Conservation (phyloP, 2,329 filamentous ascomycete species). For the Neonectria ditissima region DNA sequence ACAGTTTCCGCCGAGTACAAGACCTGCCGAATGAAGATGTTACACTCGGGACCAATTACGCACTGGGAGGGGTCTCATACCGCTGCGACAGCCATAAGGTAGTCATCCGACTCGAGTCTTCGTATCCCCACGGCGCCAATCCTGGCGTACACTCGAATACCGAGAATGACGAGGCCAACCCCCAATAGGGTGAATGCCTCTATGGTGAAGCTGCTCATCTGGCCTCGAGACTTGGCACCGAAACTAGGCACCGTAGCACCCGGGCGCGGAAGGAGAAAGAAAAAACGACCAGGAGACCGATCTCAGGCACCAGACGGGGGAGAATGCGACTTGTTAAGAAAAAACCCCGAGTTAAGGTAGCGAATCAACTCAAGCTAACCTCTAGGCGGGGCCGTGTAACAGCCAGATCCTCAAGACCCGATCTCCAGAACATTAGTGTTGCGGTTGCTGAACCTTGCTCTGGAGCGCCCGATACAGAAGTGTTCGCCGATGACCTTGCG, state of each 20-base stretch:
- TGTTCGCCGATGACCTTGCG: neutral
- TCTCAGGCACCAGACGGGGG: neutral
- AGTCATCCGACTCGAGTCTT: slow-evolving; percentile 51
- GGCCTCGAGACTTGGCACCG: slow-evolving; percentile 1
- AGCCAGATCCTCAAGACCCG: slow-evolving; percentile 1
- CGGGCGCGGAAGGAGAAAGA: slow-evolving; percentile 1
- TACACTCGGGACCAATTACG: slow-evolving; percentile 50
- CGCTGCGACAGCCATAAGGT: slow-evolving; percentile 50
- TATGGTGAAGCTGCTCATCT: slow-evolving; percentile 43
- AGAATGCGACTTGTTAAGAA: slow-evolving; percentile 5
- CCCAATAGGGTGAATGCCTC: slow-evolving; percentile 52
- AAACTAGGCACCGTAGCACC: slow-evolving; percentile 1
- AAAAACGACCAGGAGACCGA: neutral
- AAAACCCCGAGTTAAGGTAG: slow-evolving; percentile 1
- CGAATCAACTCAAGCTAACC: neutral
- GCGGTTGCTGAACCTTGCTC: neutral
- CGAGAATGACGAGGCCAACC: slow-evolving; percentile 49
- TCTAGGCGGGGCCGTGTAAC: neutral
- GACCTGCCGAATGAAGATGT: slow-evolving; percentile 49
- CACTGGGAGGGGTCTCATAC: slow-evolving; percentile 56
- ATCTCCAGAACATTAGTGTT: slow-evolving; percentile 3
- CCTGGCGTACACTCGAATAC: slow-evolving; percentile 52
- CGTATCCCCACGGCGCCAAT: slow-evolving; percentile 48
- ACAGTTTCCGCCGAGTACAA: slow-evolving; percentile 62
- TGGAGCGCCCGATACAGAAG: neutral